A percentile compares a stretch with the other conserved stretches of the same genome.
Evolutionary conservation across 2,329 filamentous ascomycete genomes (phyloP).

Genomic region (Trichoderma cornu-damae): DNA sequence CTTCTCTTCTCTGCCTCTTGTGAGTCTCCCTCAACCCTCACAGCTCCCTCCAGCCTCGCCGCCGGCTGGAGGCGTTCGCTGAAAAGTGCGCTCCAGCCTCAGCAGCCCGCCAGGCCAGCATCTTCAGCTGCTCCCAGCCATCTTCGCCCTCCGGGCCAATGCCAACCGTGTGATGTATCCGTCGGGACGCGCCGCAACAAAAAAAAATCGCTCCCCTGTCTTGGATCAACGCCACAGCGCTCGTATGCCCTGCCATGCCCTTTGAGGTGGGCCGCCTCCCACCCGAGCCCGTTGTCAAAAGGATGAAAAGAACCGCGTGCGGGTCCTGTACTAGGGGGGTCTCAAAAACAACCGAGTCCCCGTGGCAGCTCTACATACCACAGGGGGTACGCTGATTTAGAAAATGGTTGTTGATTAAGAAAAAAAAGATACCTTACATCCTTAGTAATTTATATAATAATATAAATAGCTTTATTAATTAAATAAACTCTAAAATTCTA

Average conservation of each 20-base stretch:
- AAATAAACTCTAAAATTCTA: too few relatives aligned
- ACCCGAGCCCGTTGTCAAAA: slow-evolving; percentile 43
- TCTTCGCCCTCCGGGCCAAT: slow-evolving; percentile 33
- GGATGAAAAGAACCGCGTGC: slow-evolving; percentile 45
- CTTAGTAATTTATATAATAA: too few relatives aligned
- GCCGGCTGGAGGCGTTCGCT: too few relatives aligned
- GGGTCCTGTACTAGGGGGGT: slow-evolving; percentile 45
- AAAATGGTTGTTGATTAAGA: too few relatives aligned
- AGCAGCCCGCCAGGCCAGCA: slow-evolving; percentile 19
- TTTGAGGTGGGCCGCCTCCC: slow-evolving; percentile 51
- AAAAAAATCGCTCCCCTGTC: slow-evolving; percentile 53
- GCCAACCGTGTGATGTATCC: slow-evolving; percentile 57
- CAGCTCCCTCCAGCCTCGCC: too few relatives aligned
- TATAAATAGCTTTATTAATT: too few relatives aligned
- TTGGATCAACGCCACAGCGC: slow-evolving; percentile 49
- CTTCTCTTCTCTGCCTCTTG: background rate
- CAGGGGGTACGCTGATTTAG: too few relatives aligned
- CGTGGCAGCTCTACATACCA: too few relatives aligned
- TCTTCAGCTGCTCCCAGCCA: slow-evolving; percentile 14
- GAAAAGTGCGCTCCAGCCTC: background rate
- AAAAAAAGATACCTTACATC: too few relatives aligned
- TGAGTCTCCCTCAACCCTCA: too few relatives aligned
- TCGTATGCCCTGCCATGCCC: slow-evolving; percentile 48
- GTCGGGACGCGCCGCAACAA: slow-evolving; percentile 60
- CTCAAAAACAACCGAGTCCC: too few relatives aligned